Evolutionary conservation across 345 rosid species (phyloP), one percentile per base, ranked within the genome.

Genomic region (Eucalyptus pauciflora): DNA sequence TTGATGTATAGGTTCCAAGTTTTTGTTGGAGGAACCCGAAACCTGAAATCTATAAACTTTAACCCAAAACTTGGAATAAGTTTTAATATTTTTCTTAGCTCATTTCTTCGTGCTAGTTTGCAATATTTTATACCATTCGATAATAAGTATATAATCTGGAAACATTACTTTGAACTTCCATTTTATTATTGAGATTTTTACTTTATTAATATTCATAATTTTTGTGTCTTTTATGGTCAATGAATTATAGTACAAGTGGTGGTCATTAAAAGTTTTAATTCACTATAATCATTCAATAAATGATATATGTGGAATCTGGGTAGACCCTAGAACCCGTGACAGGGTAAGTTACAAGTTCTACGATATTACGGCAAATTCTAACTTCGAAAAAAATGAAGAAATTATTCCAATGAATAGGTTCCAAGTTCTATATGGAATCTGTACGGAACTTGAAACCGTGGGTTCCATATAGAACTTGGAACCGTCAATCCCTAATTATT

Each of bases 361-460:
- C 18, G 2, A 52, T 52, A 52, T 52, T 18, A 18, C 0, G 0
- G 56, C 2, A 7, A 8, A 7, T 52, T 52, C 24, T 18, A 52
- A 0, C 4, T 52, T 52, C 0, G 0, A 52, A 52, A 52, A 52
- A 51, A 17, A 45, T 52, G 2, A 52, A 52, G 0, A 52, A 18
- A 52, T 0, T 52, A 1, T 52, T 52, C 10, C 3, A 52, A 52
- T 0, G 0, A 18, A 52, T 52, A 52, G 17, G 24, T 52, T 52
- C 2, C 24, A 52, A 52, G 4, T 52, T 52, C 24, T 18, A 52
- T 18, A 52, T 52, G 0, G 10, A 52, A 52, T 0, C 1, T 52
- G 0, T 18, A 0, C 0, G 2, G 2, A 52, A 52, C 24, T 52
- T 18, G 0, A 52, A 52, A 52, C 24, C 0, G 0, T 52, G 5